A percentile compares a stretch with the other conserved stretches of the same genome.
These are phyloP conservation scores for Schizosaccharomyces lindneri DNA, from an alignment of 805 yeast genomes.

Conservation along the genomic window DNA sequence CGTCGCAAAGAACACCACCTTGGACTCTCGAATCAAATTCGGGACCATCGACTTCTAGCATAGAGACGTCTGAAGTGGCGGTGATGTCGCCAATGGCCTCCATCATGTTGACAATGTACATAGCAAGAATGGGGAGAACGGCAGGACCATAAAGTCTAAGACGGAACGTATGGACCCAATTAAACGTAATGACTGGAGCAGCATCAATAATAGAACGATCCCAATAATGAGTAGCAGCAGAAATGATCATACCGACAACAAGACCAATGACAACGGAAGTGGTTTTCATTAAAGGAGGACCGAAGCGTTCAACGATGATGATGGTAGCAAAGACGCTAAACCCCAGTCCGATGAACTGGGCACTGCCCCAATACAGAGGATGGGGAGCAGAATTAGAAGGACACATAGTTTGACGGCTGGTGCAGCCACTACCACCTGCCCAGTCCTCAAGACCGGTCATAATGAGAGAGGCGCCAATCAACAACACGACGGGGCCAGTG, in stretches of 20 bases:
- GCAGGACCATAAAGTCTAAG: conserved; percentile 60
- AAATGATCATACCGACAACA: conserved; percentile 72
- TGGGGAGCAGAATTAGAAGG: conserved; percentile 28
- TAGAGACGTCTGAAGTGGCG: conserved; percentile 77
- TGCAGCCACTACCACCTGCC: conserved; percentile 56
- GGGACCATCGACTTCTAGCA: conserved; percentile 63
- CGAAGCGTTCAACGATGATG: conserved; percentile 58
- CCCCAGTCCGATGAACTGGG: conserved; percentile 67
- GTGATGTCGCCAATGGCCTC: conserved; percentile 90
- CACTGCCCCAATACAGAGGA: conserved; percentile 57
- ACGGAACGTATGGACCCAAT: conserved; percentile 72
- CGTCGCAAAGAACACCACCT: conserved; percentile 83
- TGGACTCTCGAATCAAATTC: conserved; percentile 64
- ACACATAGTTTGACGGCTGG: conserved; percentile 16
- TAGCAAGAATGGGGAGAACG: conserved; percentile 64
- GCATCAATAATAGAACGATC: conserved; percentile 26
- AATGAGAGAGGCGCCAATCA: conserved; percentile 52
- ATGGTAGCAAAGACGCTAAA: conserved; percentile 56
- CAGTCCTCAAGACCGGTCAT: conserved; percentile 58
- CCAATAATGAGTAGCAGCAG: conserved; percentile 75
- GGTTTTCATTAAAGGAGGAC: conserved; percentile 82
- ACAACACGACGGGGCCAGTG: conserved; percentile 76
- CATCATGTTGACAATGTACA: conserved; percentile 62
- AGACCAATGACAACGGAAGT: conserved; percentile 78
- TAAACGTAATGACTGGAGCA: conserved; percentile 64